Percentiles rank a stretch among this genome's conserved stretches.
phyloP scores from a whole-genome alignment of 208 protist genomes.

The Novymonas esmeraldas region DNA sequence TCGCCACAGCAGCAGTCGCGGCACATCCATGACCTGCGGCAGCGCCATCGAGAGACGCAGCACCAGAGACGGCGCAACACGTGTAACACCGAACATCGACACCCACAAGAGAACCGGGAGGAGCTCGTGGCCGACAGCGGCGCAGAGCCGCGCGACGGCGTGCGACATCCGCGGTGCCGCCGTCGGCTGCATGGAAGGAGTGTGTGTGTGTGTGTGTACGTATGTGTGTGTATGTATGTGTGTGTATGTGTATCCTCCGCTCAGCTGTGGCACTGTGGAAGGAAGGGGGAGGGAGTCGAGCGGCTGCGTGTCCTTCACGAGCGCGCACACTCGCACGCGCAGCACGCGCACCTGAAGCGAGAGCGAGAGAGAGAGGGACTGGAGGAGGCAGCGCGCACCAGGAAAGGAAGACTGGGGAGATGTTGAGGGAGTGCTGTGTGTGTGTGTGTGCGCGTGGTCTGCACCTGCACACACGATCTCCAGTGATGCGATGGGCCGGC shows the following conservation, averaged over 20 bases:
- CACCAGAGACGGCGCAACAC: conserved; percentile 22
- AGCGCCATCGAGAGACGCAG: conserved; percentile 26
- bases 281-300: background rate
- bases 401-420: too few species aligned
- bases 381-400: too few species aligned
- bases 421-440: too few species aligned
- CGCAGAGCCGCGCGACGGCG: background rate
- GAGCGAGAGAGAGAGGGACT: too few species aligned
- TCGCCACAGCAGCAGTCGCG: conserved; percentile 29
- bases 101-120: conserved; percentile 27
- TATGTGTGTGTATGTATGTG: background rate
- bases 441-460: too few species aligned
- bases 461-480: too few species aligned
- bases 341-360: too few species aligned
- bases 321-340: too few species aligned
- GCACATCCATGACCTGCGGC: conserved; percentile 31
- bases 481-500: too few species aligned
- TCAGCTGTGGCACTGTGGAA: background rate
- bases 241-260: background rate
- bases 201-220: background rate
- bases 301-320: background rate
- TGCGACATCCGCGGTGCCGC: background rate
- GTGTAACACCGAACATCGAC: conserved; percentile 23
- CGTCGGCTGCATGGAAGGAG: background rate
- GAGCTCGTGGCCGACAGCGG: conserved; percentile 25